Evolutionary conservation across 2,329 filamentous ascomycete species (phyloP).

Genomic region (Nemania abortiva): DNA sequence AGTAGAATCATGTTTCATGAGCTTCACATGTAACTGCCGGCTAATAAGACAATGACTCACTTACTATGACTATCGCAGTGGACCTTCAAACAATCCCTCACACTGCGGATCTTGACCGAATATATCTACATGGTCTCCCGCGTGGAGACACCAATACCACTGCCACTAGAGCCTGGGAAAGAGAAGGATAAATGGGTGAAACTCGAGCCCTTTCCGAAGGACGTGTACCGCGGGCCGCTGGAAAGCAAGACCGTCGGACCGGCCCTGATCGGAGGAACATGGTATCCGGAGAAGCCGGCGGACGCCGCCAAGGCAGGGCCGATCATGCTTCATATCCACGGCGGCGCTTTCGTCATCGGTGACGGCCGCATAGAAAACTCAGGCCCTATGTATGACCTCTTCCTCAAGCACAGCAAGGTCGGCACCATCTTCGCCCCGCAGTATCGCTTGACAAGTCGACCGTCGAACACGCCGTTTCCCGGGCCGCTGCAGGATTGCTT

Average conservation of each 20-base stretch:
- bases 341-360: slow-evolving; percentile 46
- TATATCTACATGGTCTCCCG: slow-evolving; percentile 22
- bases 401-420: slow-evolving; percentile 54
- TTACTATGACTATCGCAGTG: slow-evolving; percentile 33
- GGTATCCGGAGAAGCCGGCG: slow-evolving; percentile 43
- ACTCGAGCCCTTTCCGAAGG: slow-evolving; percentile 37
- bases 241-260: slow-evolving; percentile 38
- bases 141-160: slow-evolving; percentile 34
- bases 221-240: slow-evolving; percentile 45
- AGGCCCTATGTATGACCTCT: slow-evolving; percentile 39
- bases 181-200: slow-evolving; percentile 41
- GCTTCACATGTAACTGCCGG: not conserved
- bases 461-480: slow-evolving; percentile 58
- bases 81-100: slow-evolving; percentile 41
- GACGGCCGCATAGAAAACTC: slow-evolving; percentile 38
- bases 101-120: slow-evolving; percentile 25
- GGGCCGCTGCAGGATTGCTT: slow-evolving; percentile 63
- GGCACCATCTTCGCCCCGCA: slow-evolving; percentile 59
- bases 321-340: slow-evolving; percentile 48
- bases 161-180: slow-evolving; percentile 40
- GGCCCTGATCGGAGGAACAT: slow-evolving; percentile 48
- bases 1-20: not conserved
- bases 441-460: slow-evolving; percentile 61
- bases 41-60: slow-evolving; percentile 3
- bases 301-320: slow-evolving; percentile 17